Base-by-base conservation (phyloP, 306 rosid species). In the Rosa persica region DNA sequence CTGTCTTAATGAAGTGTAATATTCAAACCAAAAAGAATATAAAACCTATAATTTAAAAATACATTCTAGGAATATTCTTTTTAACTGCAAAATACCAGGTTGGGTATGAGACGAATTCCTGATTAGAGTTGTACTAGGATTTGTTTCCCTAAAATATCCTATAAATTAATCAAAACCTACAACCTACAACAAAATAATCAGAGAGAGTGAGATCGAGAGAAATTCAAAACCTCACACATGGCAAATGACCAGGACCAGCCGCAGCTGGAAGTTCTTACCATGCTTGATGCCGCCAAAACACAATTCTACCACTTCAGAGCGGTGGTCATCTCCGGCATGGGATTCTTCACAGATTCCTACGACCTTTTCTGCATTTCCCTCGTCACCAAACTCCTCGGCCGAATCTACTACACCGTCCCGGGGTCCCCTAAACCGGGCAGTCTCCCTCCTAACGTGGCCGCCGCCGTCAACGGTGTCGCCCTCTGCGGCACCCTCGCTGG, bases 311-410 rank as follows among this genome's bases (percentile, higher is more conserved):
- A 86, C 73, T 83, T 86, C 70, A 80, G 77, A 0, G 85, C 87
- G 1, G 82, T 86, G 38, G 60, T 86, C 3, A 73, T 86, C 36
- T 83, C 89, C 40, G 85, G 85, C 13, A 83, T 83, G 87, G 89
- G 89, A 17, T 86, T 86, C 76, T 86, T 86, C 81, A 86, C 87
- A 43, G 87, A 86, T 46, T 74, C 89, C 11, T 86, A 86, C 76
- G 89, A 86, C 57, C 87, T 86, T 3, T 86, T 86, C 79, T 79
- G 79, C 72, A 82, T 87, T 39, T 83, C 90, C 5, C 86, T 80
- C 23, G 90, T 87, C 72, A 85, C 91, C n/a, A 87, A 87, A 52
- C 83, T 87, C 43, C 87, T 87, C 13, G 89, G 91, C 4, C 83
- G 89, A 25, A 75, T 85, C 17, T 87, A 85, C 61, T 85, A 85